A percentile compares a stretch with the other conserved stretches of the same genome.
These are phyloP conservation scores for Lanmaoa rubissima DNA, from an alignment of 768 basidiomycete genomes.

Conservation along the genomic window DNA sequence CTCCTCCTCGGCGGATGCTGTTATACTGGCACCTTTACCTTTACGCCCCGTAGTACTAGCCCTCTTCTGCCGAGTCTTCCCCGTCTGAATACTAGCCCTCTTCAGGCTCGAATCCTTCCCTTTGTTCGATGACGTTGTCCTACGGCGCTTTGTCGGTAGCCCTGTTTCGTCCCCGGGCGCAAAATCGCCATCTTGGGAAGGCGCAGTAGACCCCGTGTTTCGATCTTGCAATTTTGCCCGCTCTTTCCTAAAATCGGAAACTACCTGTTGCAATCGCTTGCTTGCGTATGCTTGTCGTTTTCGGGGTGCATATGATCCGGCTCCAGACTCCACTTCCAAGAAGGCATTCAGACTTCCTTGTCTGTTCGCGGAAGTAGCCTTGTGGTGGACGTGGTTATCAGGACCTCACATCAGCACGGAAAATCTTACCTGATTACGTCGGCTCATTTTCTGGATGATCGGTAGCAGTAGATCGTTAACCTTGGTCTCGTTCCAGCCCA, in stretches of 20 bases:
- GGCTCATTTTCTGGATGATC: slow-evolving; percentile 86
- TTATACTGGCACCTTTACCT: not conserved
- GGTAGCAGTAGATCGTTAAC: slow-evolving; percentile 90
- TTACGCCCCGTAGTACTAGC: not conserved
- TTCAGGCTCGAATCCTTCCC: not conserved
- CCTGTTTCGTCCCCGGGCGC: slow-evolving; percentile 26
- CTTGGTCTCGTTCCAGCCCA: slow-evolving; percentile 79
- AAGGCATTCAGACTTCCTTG: slow-evolving; percentile 77
- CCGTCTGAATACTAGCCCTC: not conserved
- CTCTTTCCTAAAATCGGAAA: slow-evolving; percentile 71
- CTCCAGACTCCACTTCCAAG: slow-evolving; percentile 67
- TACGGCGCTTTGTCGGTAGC: slow-evolving; percentile 34
- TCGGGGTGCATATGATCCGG: slow-evolving; percentile 71
- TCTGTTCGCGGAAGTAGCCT: slow-evolving; percentile 65
- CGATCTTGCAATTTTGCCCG: slow-evolving; percentile 22
- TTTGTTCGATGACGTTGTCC: slow-evolving; percentile 17
- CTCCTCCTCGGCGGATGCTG: slow-evolving; percentile 12
- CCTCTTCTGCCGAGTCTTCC: slow-evolving; percentile 4
- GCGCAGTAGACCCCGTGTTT: slow-evolving; percentile 11
- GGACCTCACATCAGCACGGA: not conserved
- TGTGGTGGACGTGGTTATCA: slow-evolving; percentile 3
- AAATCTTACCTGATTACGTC: slow-evolving; percentile 64
- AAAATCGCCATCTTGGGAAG: slow-evolving; percentile 29
- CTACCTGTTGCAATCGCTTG: slow-evolving; percentile 84
- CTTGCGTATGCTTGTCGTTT: slow-evolving; percentile 80